Percentiles rank a stretch among this genome's conserved stretches.
phyloP scores from a whole-genome alignment of 805 yeast species.

The Zygoascus tannicola region DNA sequence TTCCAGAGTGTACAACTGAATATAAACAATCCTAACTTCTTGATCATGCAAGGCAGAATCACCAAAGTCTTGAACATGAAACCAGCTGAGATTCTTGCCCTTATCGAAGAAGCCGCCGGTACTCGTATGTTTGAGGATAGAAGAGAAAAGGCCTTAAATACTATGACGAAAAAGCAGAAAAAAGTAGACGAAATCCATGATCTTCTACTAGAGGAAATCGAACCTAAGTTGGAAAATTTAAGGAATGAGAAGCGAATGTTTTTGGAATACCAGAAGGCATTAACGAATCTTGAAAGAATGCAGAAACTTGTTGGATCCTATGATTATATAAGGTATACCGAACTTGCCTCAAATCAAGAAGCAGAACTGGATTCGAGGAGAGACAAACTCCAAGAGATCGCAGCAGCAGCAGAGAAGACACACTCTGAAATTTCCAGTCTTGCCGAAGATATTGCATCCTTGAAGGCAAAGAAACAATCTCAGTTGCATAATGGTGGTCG shows the following conservation, averaged over 20 bases:
- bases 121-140: constrained; percentile 92
- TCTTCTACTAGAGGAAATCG: constrained; percentile 75
- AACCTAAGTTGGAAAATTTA: constrained; percentile 77
- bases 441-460: constrained; percentile 49
- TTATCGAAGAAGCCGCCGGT: constrained; percentile 98
- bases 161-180: constrained; percentile 84
- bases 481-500: constrained; percentile 54
- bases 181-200: constrained; percentile 70
- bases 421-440: constrained; percentile 48
- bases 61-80: constrained; percentile 96
- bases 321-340: constrained; percentile 45
- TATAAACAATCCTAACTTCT: constrained; percentile 92
- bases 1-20: constrained; percentile 93
- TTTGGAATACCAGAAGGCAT: constrained; percentile 78
- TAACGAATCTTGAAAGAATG: constrained; percentile 67
- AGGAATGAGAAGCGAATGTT: constrained; percentile 74
- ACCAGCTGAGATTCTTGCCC: constrained; percentile 76
- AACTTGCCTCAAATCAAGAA: constrained; percentile 36
- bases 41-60: constrained; percentile 98
- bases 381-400: constrained; percentile 30
- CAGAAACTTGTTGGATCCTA: constrained; percentile 69
- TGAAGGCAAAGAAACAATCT: constrained; percentile 43
- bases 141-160: constrained; percentile 81
- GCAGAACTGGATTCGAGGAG: constrained; percentile 11
- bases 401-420: constrained; percentile 37